These are phyloP conservation scores for Candida jianshihensis DNA, from an alignment of 805 yeast species.

Conservation along the genomic window DNA sequence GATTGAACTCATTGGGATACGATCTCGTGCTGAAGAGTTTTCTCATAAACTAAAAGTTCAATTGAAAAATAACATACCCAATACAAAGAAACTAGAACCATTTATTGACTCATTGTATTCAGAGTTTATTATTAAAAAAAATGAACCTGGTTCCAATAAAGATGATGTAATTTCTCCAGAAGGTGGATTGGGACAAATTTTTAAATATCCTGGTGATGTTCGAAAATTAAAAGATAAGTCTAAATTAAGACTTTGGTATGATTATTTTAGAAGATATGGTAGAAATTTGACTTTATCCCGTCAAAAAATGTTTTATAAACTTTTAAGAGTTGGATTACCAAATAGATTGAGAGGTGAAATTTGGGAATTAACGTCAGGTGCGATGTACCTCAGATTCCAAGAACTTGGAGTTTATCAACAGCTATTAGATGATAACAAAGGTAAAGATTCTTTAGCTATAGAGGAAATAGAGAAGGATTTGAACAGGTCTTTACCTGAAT, in stretches of 20 bases:
- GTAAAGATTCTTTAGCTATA: slow-evolving; percentile 70
- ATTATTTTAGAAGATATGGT: slow-evolving; percentile 78
- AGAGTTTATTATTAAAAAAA: slow-evolving; percentile 66
- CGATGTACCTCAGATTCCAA: slow-evolving; percentile 65
- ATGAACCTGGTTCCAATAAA: slow-evolving; percentile 24
- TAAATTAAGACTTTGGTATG: slow-evolving; percentile 91
- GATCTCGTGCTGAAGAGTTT: slow-evolving; percentile 75
- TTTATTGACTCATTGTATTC: slow-evolving; percentile 75
- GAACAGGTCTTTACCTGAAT: slow-evolving; percentile 91
- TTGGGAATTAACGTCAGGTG: slow-evolving; percentile 91
- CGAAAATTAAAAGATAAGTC: slow-evolving; percentile 69
- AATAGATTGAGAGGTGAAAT: slow-evolving; percentile 90
- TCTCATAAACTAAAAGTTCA: slow-evolving; percentile 58
- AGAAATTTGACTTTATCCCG: slow-evolving; percentile 70
- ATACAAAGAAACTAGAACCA: slow-evolving; percentile 53
- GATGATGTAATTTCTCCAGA: slow-evolving; percentile 47
- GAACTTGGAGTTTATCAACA: slow-evolving; percentile 52
- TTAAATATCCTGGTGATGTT: slow-evolving; percentile 87
- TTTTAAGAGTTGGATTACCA: slow-evolving; percentile 90
- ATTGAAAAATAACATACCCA: slow-evolving; percentile 54
- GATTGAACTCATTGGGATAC: slow-evolving; percentile 71
- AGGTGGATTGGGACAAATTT: slow-evolving; percentile 83
- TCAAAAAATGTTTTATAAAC: slow-evolving; percentile 71
- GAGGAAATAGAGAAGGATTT: slow-evolving; percentile 97
- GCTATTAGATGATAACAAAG: slow-evolving; percentile 53